phyloP scores from a whole-genome alignment of 192 early-diverging fungal genomes.

The Coemansia sp. region DNA sequence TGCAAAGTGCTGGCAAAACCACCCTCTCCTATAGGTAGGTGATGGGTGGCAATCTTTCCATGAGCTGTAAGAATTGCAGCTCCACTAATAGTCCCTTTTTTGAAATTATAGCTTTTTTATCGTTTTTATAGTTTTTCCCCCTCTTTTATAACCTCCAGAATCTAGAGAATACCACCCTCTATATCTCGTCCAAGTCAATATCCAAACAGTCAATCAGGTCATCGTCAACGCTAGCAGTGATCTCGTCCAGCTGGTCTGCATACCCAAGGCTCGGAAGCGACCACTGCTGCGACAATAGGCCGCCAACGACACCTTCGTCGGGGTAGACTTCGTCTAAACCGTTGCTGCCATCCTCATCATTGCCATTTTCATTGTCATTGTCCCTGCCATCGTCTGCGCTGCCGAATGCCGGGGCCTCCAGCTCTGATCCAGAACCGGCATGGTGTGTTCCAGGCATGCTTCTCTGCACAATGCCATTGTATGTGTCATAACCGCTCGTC shows the following conservation, averaged over 20 bases:
- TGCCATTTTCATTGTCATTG: not conserved
- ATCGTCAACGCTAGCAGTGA: conserved; percentile 10
- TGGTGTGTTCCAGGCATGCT: not conserved
- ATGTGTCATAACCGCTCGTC: not conserved
- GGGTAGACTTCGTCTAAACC: conserved; percentile 6
- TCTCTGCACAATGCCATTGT: not conserved
- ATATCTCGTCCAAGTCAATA: conserved; percentile 49
- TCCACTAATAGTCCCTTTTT: conserved; percentile 1
- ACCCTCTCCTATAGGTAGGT: too few species aligned
- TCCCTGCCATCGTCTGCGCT: not conserved
- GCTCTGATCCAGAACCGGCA: too few species aligned
- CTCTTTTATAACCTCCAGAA: not conserved
- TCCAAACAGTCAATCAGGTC: conserved; percentile 49
- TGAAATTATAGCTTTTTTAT: conserved; percentile 19
- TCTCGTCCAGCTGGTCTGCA: conserved; percentile 4
- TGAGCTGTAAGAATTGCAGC: not conserved
- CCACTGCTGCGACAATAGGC: conserved; percentile 43
- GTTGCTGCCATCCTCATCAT: conserved; percentile 1
- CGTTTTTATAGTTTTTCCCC: not conserved
- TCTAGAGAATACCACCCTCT: conserved; percentile 1
- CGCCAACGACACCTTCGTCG: conserved; percentile 43
- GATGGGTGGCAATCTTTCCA: too few species aligned
- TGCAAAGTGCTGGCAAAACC: too few species aligned
- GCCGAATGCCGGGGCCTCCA: not conserved
- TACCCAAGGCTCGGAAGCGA: conserved; percentile 17